phyloP scores from a whole-genome alignment of 2,329 filamentous ascomycete species.

The Sordariomycetes sp. region DNA sequence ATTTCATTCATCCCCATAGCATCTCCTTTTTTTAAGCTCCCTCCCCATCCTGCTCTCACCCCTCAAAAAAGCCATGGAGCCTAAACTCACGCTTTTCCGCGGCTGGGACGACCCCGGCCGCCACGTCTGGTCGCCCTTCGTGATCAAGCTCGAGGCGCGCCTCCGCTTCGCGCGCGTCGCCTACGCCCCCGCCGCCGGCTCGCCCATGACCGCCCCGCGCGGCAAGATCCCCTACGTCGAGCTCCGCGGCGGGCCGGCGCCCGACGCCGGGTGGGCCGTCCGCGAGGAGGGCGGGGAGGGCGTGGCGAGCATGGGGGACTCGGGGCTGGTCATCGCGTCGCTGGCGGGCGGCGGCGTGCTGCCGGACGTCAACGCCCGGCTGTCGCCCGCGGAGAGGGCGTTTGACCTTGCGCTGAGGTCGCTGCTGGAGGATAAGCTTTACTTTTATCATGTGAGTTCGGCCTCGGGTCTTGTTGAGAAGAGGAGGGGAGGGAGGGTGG shows the following conservation, averaged over 20 bases:
- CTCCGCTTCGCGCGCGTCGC: constrained; percentile 39
- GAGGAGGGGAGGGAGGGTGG: background rate
- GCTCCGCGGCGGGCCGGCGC: constrained; percentile 10
- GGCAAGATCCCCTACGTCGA: constrained; percentile 52
- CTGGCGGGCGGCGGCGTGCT: constrained; percentile 24
- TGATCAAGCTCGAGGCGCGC: constrained; percentile 51
- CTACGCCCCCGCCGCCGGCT: constrained; percentile 36
- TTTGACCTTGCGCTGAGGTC: constrained; percentile 41
- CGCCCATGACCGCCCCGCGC: constrained; percentile 31
- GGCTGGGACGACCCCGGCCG: background rate
- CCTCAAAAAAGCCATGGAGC: no score
- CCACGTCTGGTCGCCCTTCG: constrained; percentile 50
- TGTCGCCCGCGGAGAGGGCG: constrained; percentile 26
- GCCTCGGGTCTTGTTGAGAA: background rate
- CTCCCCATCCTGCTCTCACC: background rate
- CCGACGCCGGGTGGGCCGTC: background rate
- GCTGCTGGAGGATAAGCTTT: constrained; percentile 49
- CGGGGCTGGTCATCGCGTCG: constrained; percentile 37
- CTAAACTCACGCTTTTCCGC: background rate
- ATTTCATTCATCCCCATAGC: no score
- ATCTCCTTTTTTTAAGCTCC: background rate
- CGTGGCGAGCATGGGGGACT: constrained; percentile 31
- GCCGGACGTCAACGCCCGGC: constrained; percentile 33
- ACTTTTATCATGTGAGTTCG: constrained; percentile 35
- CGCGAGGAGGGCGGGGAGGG: background rate